These are phyloP conservation scores for Apiospora hydei DNA, from an alignment of 2,329 filamentous ascomycete genomes.

Conservation along the genomic window DNA sequence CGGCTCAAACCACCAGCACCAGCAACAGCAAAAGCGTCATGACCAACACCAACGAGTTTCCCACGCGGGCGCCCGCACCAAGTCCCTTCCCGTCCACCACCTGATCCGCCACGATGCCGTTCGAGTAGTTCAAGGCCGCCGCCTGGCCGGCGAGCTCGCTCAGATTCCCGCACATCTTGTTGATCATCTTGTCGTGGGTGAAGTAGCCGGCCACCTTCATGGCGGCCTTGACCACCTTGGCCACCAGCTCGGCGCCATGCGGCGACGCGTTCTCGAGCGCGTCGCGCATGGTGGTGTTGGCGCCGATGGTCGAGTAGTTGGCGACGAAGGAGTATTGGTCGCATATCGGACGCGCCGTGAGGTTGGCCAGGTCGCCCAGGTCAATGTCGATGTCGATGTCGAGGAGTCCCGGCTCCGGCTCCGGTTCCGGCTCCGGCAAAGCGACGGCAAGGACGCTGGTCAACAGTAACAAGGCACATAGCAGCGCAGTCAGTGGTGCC, in stretches of 20 bases:
- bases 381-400: background rate
- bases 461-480: background rate
- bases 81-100: background rate
- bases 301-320: constrained; percentile 23
- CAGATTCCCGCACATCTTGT: constrained; percentile 15
- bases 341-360: background rate
- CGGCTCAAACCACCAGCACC: background rate
- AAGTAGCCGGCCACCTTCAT: constrained; percentile 4
- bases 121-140: constrained; percentile 18
- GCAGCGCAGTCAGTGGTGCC: background rate
- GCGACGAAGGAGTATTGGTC: constrained; percentile 21
- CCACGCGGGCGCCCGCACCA: background rate
- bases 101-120: constrained; percentile 19
- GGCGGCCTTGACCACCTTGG: background rate
- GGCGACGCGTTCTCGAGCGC: constrained; percentile 8
- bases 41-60: background rate
- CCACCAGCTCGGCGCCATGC: background rate
- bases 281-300: constrained; percentile 13
- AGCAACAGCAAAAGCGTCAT: background rate
- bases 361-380: background rate
- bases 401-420: background rate
- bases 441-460: background rate
- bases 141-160: background rate
- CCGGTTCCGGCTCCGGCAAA: background rate
- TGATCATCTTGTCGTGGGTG: background rate